These are phyloP conservation scores for Inga oerstediana DNA, from an alignment of 306 rosid genomes.

Conservation along the genomic window DNA sequence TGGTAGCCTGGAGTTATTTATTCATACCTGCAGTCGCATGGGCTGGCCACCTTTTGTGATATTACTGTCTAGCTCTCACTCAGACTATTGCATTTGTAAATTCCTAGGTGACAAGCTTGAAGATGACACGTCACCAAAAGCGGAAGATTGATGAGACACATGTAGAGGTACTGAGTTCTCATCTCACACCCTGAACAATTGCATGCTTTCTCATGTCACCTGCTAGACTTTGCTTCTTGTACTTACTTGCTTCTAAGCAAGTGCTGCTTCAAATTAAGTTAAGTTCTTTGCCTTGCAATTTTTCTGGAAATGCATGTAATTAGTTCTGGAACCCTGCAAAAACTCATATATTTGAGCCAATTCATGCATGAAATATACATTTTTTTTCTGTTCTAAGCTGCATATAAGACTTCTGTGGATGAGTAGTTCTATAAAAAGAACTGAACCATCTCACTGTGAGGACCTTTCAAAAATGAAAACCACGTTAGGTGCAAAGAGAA, in stretches of 20 bases:
- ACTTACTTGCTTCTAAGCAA: constrained; percentile 15
- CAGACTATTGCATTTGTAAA: constrained; percentile 26
- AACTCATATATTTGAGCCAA: background rate
- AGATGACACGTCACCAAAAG: constrained; percentile 99
- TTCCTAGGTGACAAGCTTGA: constrained; percentile 88
- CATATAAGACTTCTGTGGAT: constrained; percentile 16
- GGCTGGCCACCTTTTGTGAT: constrained; percentile 1
- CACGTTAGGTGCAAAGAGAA: background rate
- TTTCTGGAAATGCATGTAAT: background rate
- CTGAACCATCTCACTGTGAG: background rate
- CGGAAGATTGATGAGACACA: constrained; percentile 98
- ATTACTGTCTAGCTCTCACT: constrained; percentile 27
- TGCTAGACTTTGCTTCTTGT: constrained; percentile 21
- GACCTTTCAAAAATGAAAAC: constrained; percentile 20
- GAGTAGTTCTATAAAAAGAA: background rate
- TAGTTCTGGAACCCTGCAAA: background rate
- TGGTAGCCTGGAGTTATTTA: constrained; percentile 24
- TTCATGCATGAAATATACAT: background rate
- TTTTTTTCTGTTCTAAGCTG: constrained; percentile 9
- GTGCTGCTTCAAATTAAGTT: constrained; percentile 22
- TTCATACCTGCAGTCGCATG: background rate
- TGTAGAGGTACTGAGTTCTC: constrained; percentile 73
- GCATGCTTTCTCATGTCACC: background rate
- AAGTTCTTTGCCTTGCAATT: background rate
- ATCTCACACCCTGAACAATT: constrained; percentile 7